Base-by-base conservation (phyloP, 2,329 filamentous ascomycete species). In the Botrytis sinoallii region DNA sequence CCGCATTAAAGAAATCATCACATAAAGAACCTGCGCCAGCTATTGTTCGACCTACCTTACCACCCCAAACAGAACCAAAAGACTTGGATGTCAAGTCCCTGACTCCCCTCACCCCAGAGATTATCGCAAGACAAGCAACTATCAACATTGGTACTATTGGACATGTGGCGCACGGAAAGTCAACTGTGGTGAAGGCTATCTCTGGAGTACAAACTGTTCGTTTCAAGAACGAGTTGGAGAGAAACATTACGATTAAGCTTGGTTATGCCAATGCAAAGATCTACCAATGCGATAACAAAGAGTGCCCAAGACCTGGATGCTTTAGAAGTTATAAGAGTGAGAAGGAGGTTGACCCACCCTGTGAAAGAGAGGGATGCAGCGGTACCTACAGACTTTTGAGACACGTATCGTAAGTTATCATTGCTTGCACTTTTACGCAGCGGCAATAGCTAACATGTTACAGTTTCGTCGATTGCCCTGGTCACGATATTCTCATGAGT, bases 401-500 rank as follows among this genome's bases (percentile, higher is more conserved):
- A 86, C 95, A 97, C 83, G 94, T 98, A 81, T 97, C 94, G 91
- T 95, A 86, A 88, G 93, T 89, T 65, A 16, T 66, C 32, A 32
- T 32, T 42, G 22, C 64, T 20, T 64, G 3, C 57, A 44, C 59
- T 46, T 32, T n/a, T 75, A 65, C 59, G 12, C 66, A 20, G 46
- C 65, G 66, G 65, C n/a, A 32, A 46, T 52, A 74, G 76, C 80
- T 83, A 73, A 83, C 74, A 40, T 75, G 48, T 75, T 9, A 71
- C 78, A 95, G 93, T 25, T 99, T 98, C 83, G 96, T 98, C 79
- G 96, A 98, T 85, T 98, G 96, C 88, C 96, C 96, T 73, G 96
- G 96, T 84, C 96, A 99, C 93, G 96, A 99, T 86, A 99, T 99
- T 94, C 95, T 99, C 84, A 99, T 99, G 96, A 98, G 95, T 85